Evolutionary conservation across 441 rosid genomes (phyloP).

Genomic region (Croton setiger): DNA sequence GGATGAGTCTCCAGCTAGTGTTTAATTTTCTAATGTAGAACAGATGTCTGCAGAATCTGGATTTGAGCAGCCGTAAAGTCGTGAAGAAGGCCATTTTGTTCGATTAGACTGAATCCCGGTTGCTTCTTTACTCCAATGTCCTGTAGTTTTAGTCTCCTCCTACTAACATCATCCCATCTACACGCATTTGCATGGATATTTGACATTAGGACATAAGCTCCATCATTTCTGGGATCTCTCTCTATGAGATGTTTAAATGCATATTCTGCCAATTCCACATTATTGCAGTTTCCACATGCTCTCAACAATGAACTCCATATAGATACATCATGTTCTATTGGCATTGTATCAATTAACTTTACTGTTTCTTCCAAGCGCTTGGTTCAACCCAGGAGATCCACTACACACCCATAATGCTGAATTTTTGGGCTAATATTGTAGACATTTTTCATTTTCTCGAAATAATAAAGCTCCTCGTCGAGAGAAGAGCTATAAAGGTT

Average conservation of each 20-base stretch:
- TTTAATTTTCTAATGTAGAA: constrained; percentile 10
- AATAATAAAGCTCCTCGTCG: constrained; percentile 16
- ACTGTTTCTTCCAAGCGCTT: constrained; percentile 16
- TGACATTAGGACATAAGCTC: constrained; percentile 14
- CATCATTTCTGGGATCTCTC: constrained; percentile 17
- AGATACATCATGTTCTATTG: constrained; percentile 19
- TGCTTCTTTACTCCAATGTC: constrained; percentile 12
- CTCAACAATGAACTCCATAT: constrained; percentile 24
- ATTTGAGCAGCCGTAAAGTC: constrained; percentile 11
- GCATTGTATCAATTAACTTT: constrained; percentile 21
- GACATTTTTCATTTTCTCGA: constrained; percentile 9
- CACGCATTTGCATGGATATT: constrained; percentile 15
- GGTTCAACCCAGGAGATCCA: constrained; percentile 24
- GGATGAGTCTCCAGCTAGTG: not conserved
- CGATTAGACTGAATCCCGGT: constrained; percentile 9
- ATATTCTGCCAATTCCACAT: constrained; percentile 19
- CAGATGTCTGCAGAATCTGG: constrained; percentile 1
- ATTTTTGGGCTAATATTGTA: constrained; percentile 15
- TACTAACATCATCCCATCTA: constrained; percentile 13
- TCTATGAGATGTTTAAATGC: constrained; percentile 14
- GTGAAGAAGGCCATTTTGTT: constrained; percentile 16
- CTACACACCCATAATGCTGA: constrained; percentile 25
- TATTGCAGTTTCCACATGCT: constrained; percentile 15
- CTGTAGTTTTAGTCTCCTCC: constrained; percentile 9
- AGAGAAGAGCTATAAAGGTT: constrained; percentile 21